Conservation (phyloP, 352 stramenopile genomes). For the Peronospora tabacina region DNA sequence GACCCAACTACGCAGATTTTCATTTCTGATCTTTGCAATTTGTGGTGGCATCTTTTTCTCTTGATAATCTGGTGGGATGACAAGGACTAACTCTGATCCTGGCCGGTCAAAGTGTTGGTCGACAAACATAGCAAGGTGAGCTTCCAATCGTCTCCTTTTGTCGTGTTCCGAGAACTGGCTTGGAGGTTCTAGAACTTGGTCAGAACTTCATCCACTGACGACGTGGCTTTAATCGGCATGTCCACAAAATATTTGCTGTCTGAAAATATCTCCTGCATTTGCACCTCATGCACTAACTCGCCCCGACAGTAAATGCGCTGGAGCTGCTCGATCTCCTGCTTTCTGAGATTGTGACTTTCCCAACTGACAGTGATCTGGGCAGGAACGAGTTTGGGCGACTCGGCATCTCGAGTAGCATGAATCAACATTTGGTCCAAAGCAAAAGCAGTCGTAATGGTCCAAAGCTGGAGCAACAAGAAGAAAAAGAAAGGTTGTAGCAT, state of each 20-base stretch:
- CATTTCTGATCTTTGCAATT: constrained; percentile 41
- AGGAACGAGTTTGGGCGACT: too few relatives aligned
- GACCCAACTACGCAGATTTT: constrained; percentile 48
- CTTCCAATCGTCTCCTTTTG: constrained; percentile 12
- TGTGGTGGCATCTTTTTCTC: constrained; percentile 26
- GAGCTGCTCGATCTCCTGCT: constrained; percentile 25
- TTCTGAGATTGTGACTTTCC: background rate
- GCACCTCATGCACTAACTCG: constrained; percentile 52
- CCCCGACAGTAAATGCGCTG: constrained; percentile 44
- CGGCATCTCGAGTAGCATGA: too few relatives aligned
- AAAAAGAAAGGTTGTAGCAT: too few relatives aligned
- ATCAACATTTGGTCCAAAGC: too few relatives aligned
- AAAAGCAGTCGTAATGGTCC: too few relatives aligned
- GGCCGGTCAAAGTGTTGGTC: constrained; percentile 52
- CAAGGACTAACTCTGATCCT: constrained; percentile 39
- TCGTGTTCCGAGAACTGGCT: background rate
- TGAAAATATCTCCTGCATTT: constrained; percentile 53
- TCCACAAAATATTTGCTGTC: constrained; percentile 89
- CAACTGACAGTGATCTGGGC: too few relatives aligned
- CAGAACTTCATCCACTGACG: constrained; percentile 35
- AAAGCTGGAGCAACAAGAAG: too few relatives aligned
- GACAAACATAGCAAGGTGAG: constrained; percentile 44
- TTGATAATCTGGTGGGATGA: constrained; percentile 39
- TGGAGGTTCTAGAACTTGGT: constrained; percentile 21
- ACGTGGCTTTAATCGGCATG: constrained; percentile 63